phyloP scores from a whole-genome alignment of 257 asterid species.

The Petunia axillaris region DNA sequence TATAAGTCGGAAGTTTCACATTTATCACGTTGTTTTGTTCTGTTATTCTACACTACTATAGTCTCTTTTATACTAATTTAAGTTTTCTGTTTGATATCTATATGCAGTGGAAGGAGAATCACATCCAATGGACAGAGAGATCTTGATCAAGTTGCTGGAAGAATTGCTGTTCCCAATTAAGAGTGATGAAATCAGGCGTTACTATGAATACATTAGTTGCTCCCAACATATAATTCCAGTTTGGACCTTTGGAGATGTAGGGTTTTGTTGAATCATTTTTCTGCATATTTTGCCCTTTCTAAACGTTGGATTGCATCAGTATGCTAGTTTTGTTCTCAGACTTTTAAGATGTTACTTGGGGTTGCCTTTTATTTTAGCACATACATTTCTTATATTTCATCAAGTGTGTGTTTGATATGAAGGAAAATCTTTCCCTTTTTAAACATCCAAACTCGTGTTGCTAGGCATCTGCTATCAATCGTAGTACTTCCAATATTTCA shows the following conservation, averaged over 20 bases:
- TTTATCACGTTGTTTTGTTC: background rate
- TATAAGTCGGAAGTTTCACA: background rate
- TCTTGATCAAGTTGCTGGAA: constrained; percentile 95
- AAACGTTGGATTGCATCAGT: background rate
- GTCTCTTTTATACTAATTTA: background rate
- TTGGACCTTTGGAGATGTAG: constrained; percentile 31
- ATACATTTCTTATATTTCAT: background rate
- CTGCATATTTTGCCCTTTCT: constrained; percentile 8
- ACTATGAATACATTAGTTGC: constrained; percentile 16
- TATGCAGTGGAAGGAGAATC: constrained; percentile 77
- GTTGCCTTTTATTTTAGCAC: background rate
- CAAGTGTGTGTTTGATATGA: background rate
- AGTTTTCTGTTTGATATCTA: background rate
- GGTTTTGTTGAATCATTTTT: constrained; percentile 17
- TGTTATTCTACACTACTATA: background rate
- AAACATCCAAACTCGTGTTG: background rate
- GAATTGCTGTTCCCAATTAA: constrained; percentile 51
- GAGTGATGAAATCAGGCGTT: background rate
- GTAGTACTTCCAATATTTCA: too few relatives aligned
- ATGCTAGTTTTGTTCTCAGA: constrained; percentile 15
- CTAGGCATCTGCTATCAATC: too few relatives aligned
- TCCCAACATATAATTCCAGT: background rate
- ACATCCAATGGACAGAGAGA: constrained; percentile 88
- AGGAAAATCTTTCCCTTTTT: background rate
- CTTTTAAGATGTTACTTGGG: background rate